These are phyloP conservation scores for Parietichytrium sp. DNA, from an alignment of 108 stramenopile species.

Conservation along the genomic window DNA sequence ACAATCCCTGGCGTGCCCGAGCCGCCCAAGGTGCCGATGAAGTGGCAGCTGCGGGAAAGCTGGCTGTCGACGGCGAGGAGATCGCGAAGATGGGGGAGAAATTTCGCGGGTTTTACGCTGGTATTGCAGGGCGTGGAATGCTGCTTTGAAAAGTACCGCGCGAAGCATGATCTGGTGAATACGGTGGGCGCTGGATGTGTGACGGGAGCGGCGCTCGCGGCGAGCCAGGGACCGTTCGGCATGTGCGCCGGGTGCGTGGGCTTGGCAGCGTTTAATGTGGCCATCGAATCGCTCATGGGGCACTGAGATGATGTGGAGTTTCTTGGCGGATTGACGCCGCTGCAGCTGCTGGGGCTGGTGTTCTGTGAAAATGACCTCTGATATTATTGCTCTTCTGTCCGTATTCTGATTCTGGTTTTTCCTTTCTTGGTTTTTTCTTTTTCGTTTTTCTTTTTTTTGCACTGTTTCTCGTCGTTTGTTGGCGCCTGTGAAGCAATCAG, in stretches of 20 bases:
- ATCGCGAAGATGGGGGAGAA: conserved; percentile 25
- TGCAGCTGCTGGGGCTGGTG: too few relatives aligned
- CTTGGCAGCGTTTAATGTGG: conserved; percentile 49
- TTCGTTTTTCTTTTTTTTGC: too few relatives aligned
- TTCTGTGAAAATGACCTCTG: too few relatives aligned
- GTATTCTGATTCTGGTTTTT: too few relatives aligned
- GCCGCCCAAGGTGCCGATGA: conserved; percentile 41
- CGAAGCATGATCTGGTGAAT: conserved; percentile 50
- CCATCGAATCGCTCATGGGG: conserved; percentile 46
- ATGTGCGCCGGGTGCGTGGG: conserved; percentile 48
- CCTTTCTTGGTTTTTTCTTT: too few relatives aligned
- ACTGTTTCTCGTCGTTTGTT: too few relatives aligned
- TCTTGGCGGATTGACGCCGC: too few relatives aligned
- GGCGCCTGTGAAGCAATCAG: too few relatives aligned
- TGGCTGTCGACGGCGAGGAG: not conserved
- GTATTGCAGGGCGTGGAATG: conserved; percentile 51
- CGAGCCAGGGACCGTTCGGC: conserved; percentile 43
- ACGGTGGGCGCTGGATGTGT: conserved; percentile 46
- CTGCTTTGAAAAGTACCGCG: conserved; percentile 44
- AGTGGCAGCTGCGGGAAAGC: conserved; percentile 41
- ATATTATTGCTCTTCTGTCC: too few relatives aligned
- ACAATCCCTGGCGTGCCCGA: conserved; percentile 17
- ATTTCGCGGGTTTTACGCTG: conserved; percentile 42
- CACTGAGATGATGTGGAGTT: not conserved
- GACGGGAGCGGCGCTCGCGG: conserved; percentile 45